Conservation (phyloP, 208 protist species). For the Zelonia costaricensis region DNA sequence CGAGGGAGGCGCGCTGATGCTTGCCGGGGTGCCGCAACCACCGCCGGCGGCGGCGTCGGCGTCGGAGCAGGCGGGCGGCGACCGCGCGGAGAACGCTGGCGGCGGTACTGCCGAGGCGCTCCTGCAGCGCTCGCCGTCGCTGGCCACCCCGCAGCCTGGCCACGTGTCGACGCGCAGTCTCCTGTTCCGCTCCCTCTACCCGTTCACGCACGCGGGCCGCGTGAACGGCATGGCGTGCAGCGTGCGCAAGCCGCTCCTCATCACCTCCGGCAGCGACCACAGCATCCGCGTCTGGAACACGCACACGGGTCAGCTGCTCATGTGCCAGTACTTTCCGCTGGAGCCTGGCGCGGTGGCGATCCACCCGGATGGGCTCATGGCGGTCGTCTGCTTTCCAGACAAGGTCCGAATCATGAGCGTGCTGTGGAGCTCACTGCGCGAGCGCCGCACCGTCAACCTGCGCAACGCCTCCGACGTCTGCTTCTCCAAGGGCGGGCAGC, state of each 20-base stretch:
- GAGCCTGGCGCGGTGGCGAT: constrained; percentile 91
- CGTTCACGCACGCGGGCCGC: constrained; percentile 78
- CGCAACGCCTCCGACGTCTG: constrained; percentile 84
- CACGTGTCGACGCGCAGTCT: constrained; percentile 20
- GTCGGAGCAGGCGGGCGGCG: too few relatives aligned
- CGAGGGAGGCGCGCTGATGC: background rate
- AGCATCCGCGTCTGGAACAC: constrained; percentile 97
- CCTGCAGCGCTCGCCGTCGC: constrained; percentile 11
- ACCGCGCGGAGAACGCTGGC: background rate
- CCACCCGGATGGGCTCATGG: constrained; percentile 93
- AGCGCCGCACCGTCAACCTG: constrained; percentile 89
- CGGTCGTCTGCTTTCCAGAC: constrained; percentile 95
- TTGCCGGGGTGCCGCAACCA: too few relatives aligned
- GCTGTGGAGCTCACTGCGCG: constrained; percentile 91
- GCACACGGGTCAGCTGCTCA: constrained; percentile 81
- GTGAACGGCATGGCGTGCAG: constrained; percentile 93
- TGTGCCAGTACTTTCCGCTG: constrained; percentile 85
- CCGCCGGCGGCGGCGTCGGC: too few relatives aligned
- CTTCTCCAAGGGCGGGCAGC: constrained; percentile 94
- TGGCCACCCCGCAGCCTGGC: background rate
- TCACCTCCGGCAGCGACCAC: constrained; percentile 91
- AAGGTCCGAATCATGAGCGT: constrained; percentile 95
- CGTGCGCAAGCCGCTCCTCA: constrained; percentile 94
- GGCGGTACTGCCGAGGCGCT: background rate
- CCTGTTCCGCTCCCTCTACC: constrained; percentile 73